Conservation (phyloP, 805 yeast species). For the Spathaspora boniae region DNA sequence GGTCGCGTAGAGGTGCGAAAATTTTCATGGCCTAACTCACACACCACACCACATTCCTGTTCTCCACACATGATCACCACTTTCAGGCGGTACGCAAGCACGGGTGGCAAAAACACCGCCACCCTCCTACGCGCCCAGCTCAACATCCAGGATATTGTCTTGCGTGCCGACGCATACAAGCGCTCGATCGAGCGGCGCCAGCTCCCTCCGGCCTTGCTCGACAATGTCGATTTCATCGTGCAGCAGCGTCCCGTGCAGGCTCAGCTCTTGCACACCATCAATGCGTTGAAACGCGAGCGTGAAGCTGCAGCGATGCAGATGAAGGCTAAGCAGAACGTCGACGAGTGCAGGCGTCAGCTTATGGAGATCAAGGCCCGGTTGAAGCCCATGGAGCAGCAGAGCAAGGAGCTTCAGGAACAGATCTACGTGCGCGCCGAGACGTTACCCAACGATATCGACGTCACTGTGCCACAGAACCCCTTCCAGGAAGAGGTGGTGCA, state of each 20-base stretch:
- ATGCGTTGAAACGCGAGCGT: constrained; percentile 25
- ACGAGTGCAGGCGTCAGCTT: constrained; percentile 11
- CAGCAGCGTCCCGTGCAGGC: constrained; percentile 22
- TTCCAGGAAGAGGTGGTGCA: constrained; percentile 44
- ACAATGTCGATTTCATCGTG: constrained; percentile 23
- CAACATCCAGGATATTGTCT: constrained; percentile 21
- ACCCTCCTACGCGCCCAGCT: constrained; percentile 20
- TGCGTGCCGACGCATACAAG: constrained; percentile 17
- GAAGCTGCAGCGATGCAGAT: constrained; percentile 22
- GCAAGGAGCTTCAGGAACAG: constrained; percentile 27
- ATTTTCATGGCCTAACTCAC: too few species aligned
- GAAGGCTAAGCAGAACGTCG: constrained; percentile 11
- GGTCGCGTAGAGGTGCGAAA: too few species aligned
- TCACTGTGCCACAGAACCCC: constrained; percentile 39
- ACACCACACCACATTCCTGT: too few species aligned
- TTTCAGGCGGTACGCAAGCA: constrained; percentile 1
- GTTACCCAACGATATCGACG: constrained; percentile 63
- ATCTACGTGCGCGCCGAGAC: constrained; percentile 41
- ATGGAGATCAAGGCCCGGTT: constrained; percentile 22
- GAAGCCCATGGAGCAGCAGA: constrained; percentile 23
- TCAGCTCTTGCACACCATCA: constrained; percentile 19
- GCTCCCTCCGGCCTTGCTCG: constrained; percentile 13
- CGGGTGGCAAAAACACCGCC: constrained; percentile 7
- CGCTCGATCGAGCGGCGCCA: constrained; percentile 29
- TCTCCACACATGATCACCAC: too few species aligned